Conservation (phyloP, 768 basidiomycete species). For the Hericium alpestre region DNA sequence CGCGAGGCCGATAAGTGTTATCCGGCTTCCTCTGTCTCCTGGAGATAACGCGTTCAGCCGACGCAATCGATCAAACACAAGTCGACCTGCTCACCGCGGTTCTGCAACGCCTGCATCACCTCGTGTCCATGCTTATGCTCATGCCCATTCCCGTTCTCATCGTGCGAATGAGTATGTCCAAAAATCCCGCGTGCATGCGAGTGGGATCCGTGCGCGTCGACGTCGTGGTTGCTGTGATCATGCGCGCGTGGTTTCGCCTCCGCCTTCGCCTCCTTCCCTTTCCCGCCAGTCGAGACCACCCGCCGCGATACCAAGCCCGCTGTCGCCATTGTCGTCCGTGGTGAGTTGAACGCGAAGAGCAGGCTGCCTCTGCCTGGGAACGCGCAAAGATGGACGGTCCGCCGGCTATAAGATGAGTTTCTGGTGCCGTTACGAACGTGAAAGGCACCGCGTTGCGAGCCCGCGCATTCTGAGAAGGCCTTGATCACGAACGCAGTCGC, state of each 20-base stretch:
- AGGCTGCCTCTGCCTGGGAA: no score
- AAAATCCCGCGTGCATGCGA: slow-evolving; percentile 11
- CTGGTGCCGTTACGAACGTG: no score
- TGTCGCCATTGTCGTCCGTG: background rate
- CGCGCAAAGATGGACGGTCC: no score
- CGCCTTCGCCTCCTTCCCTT: background rate
- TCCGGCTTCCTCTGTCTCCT: slow-evolving; percentile 76
- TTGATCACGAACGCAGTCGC: no score
- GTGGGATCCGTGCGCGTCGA: background rate
- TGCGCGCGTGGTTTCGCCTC: background rate
- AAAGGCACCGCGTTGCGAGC: no score
- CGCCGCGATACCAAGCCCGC: background rate
- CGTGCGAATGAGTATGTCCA: slow-evolving; percentile 12
- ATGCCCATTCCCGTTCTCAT: background rate
- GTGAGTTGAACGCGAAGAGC: no score
- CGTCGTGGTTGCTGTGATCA: background rate
- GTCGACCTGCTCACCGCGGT: slow-evolving; percentile 4
- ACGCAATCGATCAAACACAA: background rate
- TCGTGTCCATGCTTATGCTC: slow-evolving; percentile 5
- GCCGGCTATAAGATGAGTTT: no score
- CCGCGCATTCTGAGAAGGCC: no score
- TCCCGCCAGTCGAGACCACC: background rate
- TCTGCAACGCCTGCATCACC: slow-evolving; percentile 11
- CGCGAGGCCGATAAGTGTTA: slow-evolving; percentile 77
- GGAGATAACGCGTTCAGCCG: background rate